Evolutionary conservation across 345 rosid genomes (phyloP), one percentile per base, ranked within the genome.

Genomic region (Gossypium bickii): DNA sequence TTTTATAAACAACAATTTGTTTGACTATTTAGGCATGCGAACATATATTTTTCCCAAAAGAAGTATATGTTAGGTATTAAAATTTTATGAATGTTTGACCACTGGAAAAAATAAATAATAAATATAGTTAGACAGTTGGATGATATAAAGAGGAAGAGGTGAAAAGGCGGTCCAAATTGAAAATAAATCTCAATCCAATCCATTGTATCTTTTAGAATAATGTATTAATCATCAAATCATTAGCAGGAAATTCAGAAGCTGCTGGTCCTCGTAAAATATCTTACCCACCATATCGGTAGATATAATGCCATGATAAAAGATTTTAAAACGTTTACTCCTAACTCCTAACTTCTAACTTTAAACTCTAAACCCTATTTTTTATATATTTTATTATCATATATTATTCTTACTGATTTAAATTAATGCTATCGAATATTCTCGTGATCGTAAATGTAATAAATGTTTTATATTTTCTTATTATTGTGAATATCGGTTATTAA

Each of bases 21-120:
- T 83, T 84, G 80, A 84, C 87, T 78, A 47, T 34, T 45, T 57
- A 29, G 49, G 76, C 73, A 74, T 66, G 85, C 73, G 69, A 73
- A 48, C 44, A 18, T 77, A 56, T 51, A 1, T 25, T 49, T 22
- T 62, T 44, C 47, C 34, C 22, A 58, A 5, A 55, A 61, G 7
- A 22, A 17, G 38, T 78, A 79, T 71, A 11, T 69, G 86, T 83
- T 84, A 81, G 89, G 89, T 80, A 78, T 74, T 75, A 48, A 74
- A 70, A 4, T 75, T 73, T 67, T 79, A 76, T 76, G 60, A 18
- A 1, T 64, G 69, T 79, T 86, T 82, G 84, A 80, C 84, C 45
- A 67, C 9, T 43, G 66, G 41, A 34, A 34, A 34, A 34, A 34
- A 1, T 34, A 38, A 52, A 29, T 12, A 18, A 44, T 74, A 72